Evolutionary conservation across 768 basidiomycete species (phyloP).

Genomic region (Kwoniella shandongensis): DNA sequence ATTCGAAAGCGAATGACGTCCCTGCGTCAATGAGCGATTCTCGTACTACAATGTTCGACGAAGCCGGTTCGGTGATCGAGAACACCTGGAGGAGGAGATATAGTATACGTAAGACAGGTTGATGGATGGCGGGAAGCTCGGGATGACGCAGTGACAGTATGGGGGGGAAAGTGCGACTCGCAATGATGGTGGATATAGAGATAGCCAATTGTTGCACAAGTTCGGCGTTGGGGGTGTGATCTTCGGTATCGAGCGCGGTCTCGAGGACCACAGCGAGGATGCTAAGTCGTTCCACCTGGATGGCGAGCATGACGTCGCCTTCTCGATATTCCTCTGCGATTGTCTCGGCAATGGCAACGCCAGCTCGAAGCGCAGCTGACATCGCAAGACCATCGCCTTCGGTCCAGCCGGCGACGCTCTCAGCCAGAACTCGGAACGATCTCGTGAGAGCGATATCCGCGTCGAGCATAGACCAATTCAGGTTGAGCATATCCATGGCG

Average conservation of each 20-base stretch:
- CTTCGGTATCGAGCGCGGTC: slow-evolving; percentile 64
- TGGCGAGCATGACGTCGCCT: slow-evolving; percentile 80
- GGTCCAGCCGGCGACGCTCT: slow-evolving; percentile 65
- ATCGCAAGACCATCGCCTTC: slow-evolving; percentile 64
- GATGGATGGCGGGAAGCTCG: slow-evolving; percentile 71
- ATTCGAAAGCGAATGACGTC: slow-evolving; percentile 60
- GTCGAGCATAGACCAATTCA: slow-evolving; percentile 81
- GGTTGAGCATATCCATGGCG: slow-evolving; percentile 70
- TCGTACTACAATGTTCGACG: slow-evolving; percentile 56
- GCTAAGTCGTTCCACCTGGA: slow-evolving; percentile 72
- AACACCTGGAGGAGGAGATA: slow-evolving; percentile 73
- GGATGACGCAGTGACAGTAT: slow-evolving; percentile 69
- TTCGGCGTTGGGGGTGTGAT: slow-evolving; percentile 57
- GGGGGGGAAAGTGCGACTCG: slow-evolving; percentile 73
- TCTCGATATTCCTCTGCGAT: slow-evolving; percentile 68
- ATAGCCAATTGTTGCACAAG: slow-evolving; percentile 65
- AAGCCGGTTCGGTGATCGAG: slow-evolving; percentile 41
- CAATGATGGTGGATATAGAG: slow-evolving; percentile 65
- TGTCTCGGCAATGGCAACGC: slow-evolving; percentile 65
- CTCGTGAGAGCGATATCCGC: slow-evolving; percentile 71
- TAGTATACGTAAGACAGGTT: slow-evolving; percentile 71
- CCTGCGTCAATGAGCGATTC: slow-evolving; percentile 62
- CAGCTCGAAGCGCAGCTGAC: slow-evolving; percentile 61
- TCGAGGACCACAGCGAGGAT: slow-evolving; percentile 77
- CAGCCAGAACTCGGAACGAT: slow-evolving; percentile 73